A percentile compares a stretch with the other conserved stretches of the same genome.
These are phyloP conservation scores for Phlegmacium glaucopus DNA, from an alignment of 768 basidiomycete species.

Conservation along the genomic window DNA sequence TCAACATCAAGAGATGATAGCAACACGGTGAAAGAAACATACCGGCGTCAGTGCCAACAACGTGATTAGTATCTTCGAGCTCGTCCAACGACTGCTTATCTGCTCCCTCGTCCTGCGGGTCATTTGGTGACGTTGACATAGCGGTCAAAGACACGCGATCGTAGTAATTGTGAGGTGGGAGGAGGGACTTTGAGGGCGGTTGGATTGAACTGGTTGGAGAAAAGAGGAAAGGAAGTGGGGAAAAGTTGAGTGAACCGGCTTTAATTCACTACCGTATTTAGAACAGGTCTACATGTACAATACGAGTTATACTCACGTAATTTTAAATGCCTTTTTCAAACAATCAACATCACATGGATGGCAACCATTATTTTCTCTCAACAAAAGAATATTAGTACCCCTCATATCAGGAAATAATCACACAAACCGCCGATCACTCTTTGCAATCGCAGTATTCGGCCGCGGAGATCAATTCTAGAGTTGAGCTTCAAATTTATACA, in stretches of 20 bases:
- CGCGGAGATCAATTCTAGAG: slow-evolving; percentile 17
- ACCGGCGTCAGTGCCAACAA: slow-evolving; percentile 39
- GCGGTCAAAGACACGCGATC: slow-evolving; percentile 27
- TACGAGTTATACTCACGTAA: slow-evolving; percentile 66
- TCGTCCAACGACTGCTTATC: slow-evolving; percentile 61
- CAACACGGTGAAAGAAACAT: slow-evolving; percentile 24
- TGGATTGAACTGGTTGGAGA: slow-evolving; percentile 35
- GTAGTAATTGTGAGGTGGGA: slow-evolving; percentile 15
- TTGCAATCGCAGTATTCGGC: slow-evolving; percentile 10
- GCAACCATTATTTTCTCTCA: slow-evolving; percentile 19
- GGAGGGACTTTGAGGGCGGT: slow-evolving; percentile 25
- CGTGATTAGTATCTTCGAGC: slow-evolving; percentile 43
- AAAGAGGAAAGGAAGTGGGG: slow-evolving; percentile 54
- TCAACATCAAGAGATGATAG: slow-evolving; percentile 20
- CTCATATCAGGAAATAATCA: slow-evolving; percentile 24
- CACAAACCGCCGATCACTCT: slow-evolving; percentile 26
- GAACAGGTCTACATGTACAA: slow-evolving; percentile 56
- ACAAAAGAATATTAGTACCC: slow-evolving; percentile 22
- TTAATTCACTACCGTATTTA: slow-evolving; percentile 76
- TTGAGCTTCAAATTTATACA: slow-evolving; percentile 14
- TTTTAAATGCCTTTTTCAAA: slow-evolving; percentile 27
- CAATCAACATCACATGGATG: neutral
- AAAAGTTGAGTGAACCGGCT: slow-evolving; percentile 60
- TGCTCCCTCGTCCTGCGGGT: slow-evolving; percentile 47
- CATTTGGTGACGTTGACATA: slow-evolving; percentile 63